Evolutionary conservation across 441 rosid genomes (phyloP), one percentile per base, ranked within the genome.

Genomic region (Adansonia rubrostipa): DNA sequence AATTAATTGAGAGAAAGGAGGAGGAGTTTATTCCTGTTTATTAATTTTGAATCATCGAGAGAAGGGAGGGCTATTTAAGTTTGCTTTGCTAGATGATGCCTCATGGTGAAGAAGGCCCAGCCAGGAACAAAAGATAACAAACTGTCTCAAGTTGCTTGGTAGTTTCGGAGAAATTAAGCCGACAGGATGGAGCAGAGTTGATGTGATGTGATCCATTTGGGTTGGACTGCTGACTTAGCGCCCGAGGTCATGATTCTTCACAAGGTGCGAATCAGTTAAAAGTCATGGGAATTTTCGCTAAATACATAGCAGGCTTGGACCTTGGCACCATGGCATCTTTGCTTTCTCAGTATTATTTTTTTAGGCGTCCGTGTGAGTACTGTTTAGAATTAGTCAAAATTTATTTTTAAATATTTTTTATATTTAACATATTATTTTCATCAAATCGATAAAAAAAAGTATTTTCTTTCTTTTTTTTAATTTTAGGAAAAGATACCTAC

Each of bases 221-320:
- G 24, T 14, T 10, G 2, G 51, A 42, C 48, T 44, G 50, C 14
- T 42, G 71, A 66, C 71, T 61, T 24, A 15, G 69, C 33, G 62
- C 9, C 33, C 4, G n/a, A 24, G n/a, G 7, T 44, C 24, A 42
- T 42, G 71, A 40, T 67, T 67, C 53, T 44, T 36, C 48, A 13
- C 9, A 64, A 64, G 48, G 40, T 64, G 69, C 69, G 69, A 64
- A 64, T 64, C 69, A 64, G 20, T 33, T 64, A 15, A 64, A 28
- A 3, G 45, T 33, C 19, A 13, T 5, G 47, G 69, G 69, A 64
- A 33, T 33, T 64, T 64, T 64, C 47, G 47, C 28, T 7, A 6
- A 22, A 9, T 24, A 3, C 9, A 9, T 6, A 63, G 6, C 8
- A 5, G 7, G 40, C 15, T 28, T 8, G 5, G 64, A 9, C 33